These are phyloP conservation scores for Limonium bicolor DNA, from an alignment of 148 eudicot genomes.

Conservation along the genomic window DNA sequence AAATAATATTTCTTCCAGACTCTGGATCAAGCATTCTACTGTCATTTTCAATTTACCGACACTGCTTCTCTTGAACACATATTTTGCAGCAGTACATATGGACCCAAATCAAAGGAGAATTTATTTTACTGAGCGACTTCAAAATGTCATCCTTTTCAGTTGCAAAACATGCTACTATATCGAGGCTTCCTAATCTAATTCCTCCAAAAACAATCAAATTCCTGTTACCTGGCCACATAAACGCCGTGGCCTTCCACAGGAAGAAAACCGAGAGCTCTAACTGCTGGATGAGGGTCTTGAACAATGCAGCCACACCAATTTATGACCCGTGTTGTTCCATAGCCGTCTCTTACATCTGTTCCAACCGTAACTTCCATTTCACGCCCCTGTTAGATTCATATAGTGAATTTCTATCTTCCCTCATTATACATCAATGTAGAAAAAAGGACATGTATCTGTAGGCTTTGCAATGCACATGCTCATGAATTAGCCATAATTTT, in stretches of 20 bases:
- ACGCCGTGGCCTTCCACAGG: slow-evolving; percentile 94
- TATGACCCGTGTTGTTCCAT: slow-evolving; percentile 64
- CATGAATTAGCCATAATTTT: neutral
- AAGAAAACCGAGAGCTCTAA: slow-evolving; percentile 85
- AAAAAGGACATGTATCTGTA: neutral
- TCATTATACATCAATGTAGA: neutral
- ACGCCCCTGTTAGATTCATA: slow-evolving; percentile 38
- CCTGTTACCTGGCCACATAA: slow-evolving; percentile 64
- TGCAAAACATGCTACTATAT: too few species aligned
- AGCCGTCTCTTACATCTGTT: slow-evolving; percentile 86
- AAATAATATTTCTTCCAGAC: too few species aligned
- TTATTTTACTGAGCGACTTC: too few species aligned
- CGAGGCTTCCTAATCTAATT: too few species aligned
- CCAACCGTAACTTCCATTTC: slow-evolving; percentile 69
- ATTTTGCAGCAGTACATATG: too few species aligned
- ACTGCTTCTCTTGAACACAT: too few species aligned
- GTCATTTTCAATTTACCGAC: too few species aligned
- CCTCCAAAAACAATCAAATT: neutral
- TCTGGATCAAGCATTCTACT: too few species aligned
- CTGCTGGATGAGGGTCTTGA: slow-evolving; percentile 89
- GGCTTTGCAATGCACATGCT: too few species aligned
- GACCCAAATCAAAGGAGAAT: too few species aligned
- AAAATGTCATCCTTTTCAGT: too few species aligned
- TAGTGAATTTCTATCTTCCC: neutral
- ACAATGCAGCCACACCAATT: slow-evolving; percentile 91